Evolutionary conservation across 176 grass and related monocot species (phyloP), one percentile per base, ranked within the genome.

Genomic region (Triticum timopheevii): DNA sequence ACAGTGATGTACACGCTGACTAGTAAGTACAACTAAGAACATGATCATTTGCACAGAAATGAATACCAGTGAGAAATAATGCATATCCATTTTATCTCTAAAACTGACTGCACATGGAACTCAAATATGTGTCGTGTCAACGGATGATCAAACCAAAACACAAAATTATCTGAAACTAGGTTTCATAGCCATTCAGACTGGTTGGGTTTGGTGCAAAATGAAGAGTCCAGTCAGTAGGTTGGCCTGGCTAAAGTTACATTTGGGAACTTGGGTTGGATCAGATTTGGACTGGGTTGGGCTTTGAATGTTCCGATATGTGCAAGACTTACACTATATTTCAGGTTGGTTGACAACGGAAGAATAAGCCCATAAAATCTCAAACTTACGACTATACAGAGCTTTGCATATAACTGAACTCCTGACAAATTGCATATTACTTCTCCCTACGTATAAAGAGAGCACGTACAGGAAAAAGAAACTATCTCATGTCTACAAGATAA

Each of bases 31-130:
- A 82, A 77, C 17, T 68, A 11, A 31, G 27, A 87, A 42, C 45
- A 67, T 56, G 23, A 82, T 87, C n/a, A 87, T n/a, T 82, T 58
- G 31, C 64, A 49, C 34, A 62, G 8, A 9, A 38, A 54, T n/a
- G 13, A 39, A 56, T 82, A 66, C 42, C 69, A 7, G 8, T 2
- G 8, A 70, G 17, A 59, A 13, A 86, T 50, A 69, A 69, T 79
- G 50, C 45, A 69, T 33, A 16, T 47, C 66, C 33, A 80, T 34
- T 20, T 73, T 6, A 59, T 59, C 54, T 59, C 30, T 34, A 88
- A 36, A 67, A 34, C 30, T 45, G 19, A 42, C 70, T 59, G 61
- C 62, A 42, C 12, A 63, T 20, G 49, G 47, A 8, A 52, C 39
- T 81, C 39, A 47, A 61, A 38, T 75, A 65, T 75, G 77, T 65